phyloP scores from a whole-genome alignment of 805 yeast genomes.

The Kazachstania viticola region DNA sequence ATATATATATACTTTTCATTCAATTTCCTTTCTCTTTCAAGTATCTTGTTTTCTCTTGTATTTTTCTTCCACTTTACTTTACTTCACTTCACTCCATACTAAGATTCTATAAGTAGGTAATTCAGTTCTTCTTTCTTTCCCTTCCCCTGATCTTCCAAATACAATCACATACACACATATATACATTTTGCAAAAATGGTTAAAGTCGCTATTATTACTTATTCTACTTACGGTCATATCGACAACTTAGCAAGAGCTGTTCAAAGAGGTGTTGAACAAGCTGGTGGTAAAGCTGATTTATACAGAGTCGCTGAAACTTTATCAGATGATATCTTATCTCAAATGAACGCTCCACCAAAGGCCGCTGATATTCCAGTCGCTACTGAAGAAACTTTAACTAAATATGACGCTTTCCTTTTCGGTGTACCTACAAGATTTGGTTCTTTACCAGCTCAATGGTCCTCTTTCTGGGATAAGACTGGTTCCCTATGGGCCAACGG shows the following conservation, averaged over 20 bases:
- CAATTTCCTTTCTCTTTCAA: no score
- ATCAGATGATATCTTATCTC: constrained; percentile 41
- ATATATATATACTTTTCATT: no score
- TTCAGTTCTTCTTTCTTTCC: no score
- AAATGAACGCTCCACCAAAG: constrained; percentile 59
- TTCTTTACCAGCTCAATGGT: constrained; percentile 65
- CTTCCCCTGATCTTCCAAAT: neutral
- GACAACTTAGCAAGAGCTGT: constrained; percentile 55
- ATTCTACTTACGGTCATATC: constrained; percentile 76
- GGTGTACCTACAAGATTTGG: constrained; percentile 82
- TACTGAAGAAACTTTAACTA: constrained; percentile 39
- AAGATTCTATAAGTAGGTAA: no score
- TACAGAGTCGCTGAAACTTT: constrained; percentile 74
- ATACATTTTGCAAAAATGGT: constrained; percentile 23
- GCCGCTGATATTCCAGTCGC: constrained; percentile 46
- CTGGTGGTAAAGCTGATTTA: constrained; percentile 61
- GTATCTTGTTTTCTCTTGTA: no score
- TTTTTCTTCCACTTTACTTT: no score
- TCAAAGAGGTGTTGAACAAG: constrained; percentile 55
- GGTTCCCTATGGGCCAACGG: constrained; percentile 76
- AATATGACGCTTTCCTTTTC: constrained; percentile 64
- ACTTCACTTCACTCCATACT: no score
- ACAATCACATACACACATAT: no score
- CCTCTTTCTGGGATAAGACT: constrained; percentile 65
- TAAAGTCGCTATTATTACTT: constrained; percentile 43